Conservation (phyloP, 129 eudicot genomes). For the Arctium lappa region DNA sequence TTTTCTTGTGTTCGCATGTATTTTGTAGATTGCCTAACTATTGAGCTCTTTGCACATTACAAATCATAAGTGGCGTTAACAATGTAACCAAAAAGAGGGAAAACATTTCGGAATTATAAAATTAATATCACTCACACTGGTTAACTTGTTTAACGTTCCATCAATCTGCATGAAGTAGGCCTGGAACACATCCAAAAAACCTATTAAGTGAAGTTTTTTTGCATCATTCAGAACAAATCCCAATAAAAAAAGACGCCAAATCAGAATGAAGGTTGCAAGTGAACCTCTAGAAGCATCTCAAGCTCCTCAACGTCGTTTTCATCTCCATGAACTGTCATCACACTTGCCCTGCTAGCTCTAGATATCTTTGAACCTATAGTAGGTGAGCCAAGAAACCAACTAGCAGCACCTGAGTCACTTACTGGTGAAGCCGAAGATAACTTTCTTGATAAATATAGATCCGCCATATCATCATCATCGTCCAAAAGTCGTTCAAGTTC, state of each 20-base stretch:
- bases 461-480: slow-evolving; percentile 97
- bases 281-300: slow-evolving; percentile 93
- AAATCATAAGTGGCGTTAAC: background rate
- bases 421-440: slow-evolving; percentile 67
- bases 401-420: slow-evolving; percentile 78
- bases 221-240: background rate
- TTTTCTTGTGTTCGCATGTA: too few species aligned
- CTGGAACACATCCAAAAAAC: slow-evolving; percentile 39
- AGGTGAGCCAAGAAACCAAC: slow-evolving; percentile 78
- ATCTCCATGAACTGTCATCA: slow-evolving; percentile 76
- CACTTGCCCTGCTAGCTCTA: slow-evolving; percentile 84
- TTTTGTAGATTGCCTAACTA: too few species aligned
- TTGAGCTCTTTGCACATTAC: background rate
- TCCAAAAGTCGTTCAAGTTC: slow-evolving; percentile 96
- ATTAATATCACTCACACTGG: slow-evolving; percentile 34
- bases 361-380: slow-evolving; percentile 82
- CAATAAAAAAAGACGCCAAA: background rate
- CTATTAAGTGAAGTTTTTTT: background rate
- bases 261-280: background rate
- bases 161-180: slow-evolving; percentile 98
- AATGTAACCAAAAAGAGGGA: background rate
- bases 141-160: slow-evolving; percentile 78
- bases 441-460: slow-evolving; percentile 85
- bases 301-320: slow-evolving; percentile 96
- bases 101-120: background rate